Evolutionary conservation across 208 protist genomes (phyloP), one percentile per base, ranked within the genome.

Genomic region (Wallacemonas sp.): DNA sequence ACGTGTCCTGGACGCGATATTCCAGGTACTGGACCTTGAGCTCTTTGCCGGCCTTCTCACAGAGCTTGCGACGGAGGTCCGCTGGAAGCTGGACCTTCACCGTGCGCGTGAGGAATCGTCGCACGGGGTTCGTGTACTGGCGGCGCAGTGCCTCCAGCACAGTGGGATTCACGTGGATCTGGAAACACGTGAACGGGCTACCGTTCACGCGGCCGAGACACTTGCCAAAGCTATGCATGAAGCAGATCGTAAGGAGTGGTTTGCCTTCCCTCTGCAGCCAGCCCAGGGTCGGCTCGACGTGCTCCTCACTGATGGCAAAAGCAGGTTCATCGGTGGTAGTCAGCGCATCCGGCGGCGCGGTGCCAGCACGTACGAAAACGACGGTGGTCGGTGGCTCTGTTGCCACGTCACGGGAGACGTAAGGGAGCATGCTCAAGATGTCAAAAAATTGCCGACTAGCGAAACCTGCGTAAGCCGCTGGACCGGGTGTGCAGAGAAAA

Each of bases 191-290:
- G 3, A 59, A 57, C 0, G 74, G 77, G 44, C 77, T 77, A 3
- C 59, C 69, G 52, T 77, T 77, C n/a, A 70, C 70, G 44, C 77
- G 71, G 3, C 81, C 76, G 1, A 65, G 52, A 32, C 81, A 87
- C 61, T 83, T 87, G 16, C 77, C 77, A 42, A 82, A 87, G 68
- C 81, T 82, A 66, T 87, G 81, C 81, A 87, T 82, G 55, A 87
- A 87, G 67, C 81, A 87, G 18, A 87, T 73, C 1, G 81, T 81
- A 32, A 83, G 76, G 10, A 74, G 42, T 11, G 73, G 76, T 45
- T 83, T 87, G 0, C 81, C 81, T 31, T 83, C 73, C 16, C 76
- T 68, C 52, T 77, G 77, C 23, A 81, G 62, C 81, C 76, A 87
- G 0, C 81, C 76, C 23, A 79, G 70, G 8, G 81, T 87, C 32